Evolutionary conservation across 1,284 basidiomycete species (phyloP).

Genomic region (Trichosporon inkin): DNA sequence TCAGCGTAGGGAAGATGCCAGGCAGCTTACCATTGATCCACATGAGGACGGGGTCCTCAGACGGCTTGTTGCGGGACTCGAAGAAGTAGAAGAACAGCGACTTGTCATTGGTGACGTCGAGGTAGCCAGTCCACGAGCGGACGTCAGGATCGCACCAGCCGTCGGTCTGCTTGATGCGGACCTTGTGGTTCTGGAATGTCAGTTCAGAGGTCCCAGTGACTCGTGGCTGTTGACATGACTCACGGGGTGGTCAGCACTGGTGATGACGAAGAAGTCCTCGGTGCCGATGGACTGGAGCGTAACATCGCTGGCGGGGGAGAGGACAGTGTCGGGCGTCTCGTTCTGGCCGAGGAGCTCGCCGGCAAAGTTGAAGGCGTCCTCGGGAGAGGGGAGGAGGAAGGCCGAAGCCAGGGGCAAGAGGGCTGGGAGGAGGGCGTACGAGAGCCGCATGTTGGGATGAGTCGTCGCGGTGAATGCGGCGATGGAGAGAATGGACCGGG

Average conservation of each 20-base stretch:
- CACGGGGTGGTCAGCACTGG: slow-evolving; percentile 35
- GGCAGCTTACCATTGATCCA: slow-evolving; percentile 50
- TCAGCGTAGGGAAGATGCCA: too few relatives aligned
- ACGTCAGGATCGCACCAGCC: slow-evolving; percentile 51
- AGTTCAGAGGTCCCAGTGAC: background rate
- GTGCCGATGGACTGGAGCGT: slow-evolving; percentile 32
- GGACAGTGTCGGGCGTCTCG: slow-evolving; percentile 11
- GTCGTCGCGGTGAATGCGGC: background rate
- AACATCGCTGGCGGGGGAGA: slow-evolving; percentile 38
- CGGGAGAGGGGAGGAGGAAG: slow-evolving; percentile 33
- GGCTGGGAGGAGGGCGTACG: slow-evolving; percentile 18
- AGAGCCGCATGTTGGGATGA: background rate
- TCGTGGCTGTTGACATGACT: too few relatives aligned
- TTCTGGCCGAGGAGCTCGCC: slow-evolving; percentile 23
- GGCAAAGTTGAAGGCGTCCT: slow-evolving; percentile 33
- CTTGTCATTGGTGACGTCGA: slow-evolving; percentile 63
- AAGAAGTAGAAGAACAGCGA: slow-evolving; percentile 83
- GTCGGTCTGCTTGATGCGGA: slow-evolving; percentile 48
- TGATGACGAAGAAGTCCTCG: slow-evolving; percentile 35
- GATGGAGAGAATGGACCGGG: background rate
- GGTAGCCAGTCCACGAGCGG: slow-evolving; percentile 53
- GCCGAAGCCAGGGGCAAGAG: slow-evolving; percentile 24
- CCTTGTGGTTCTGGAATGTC: slow-evolving; percentile 32
- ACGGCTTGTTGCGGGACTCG: slow-evolving; percentile 65
- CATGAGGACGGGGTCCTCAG: slow-evolving; percentile 53